These are phyloP conservation scores for Nepenthes alata DNA, from an alignment of 179 eudicot species.

Conservation along the genomic window DNA sequence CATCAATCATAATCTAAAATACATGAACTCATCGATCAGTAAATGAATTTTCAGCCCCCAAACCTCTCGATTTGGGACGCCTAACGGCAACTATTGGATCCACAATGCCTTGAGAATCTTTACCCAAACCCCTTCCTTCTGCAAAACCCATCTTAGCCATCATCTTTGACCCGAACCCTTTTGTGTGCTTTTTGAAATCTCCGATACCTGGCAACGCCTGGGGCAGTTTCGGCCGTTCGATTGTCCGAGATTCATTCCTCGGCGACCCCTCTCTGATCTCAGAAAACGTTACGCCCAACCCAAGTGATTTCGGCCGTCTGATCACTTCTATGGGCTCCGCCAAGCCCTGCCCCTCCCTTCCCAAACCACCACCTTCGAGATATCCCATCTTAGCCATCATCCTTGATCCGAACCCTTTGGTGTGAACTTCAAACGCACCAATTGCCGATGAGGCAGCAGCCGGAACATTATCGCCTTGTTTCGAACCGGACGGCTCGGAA, in stretches of 20 bases:
- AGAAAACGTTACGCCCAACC: conserved; percentile 60
- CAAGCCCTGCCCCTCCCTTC: conserved; percentile 79
- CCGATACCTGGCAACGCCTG: conserved; percentile 24
- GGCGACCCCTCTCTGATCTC: conserved; percentile 24
- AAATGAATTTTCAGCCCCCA: conserved; percentile 46
- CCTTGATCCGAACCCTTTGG: conserved; percentile 90
- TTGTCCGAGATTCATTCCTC: conserved; percentile 13
- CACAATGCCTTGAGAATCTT: conserved; percentile 75
- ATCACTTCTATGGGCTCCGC: conserved; percentile 60
- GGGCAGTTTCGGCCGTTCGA: background rate
- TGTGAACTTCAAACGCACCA: conserved; percentile 88
- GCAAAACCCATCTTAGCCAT: conserved; percentile 94
- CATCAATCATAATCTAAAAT: too few species aligned
- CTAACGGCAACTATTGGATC: conserved; percentile 66
- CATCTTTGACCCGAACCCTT: conserved; percentile 94
- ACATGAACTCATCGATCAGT: too few species aligned
- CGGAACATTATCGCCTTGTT: conserved; percentile 17
- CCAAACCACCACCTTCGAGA: conserved; percentile 70
- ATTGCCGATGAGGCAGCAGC: conserved; percentile 13
- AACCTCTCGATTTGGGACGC: conserved; percentile 77
- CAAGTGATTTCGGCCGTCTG: conserved; percentile 87
- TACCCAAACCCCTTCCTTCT: conserved; percentile 80
- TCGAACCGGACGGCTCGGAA: conserved; percentile 13
- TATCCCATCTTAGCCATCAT: conserved; percentile 99
- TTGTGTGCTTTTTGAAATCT: conserved; percentile 83